phyloP scores from a whole-genome alignment of 805 yeast genomes.

The Zygoascus ofunaensis region DNA sequence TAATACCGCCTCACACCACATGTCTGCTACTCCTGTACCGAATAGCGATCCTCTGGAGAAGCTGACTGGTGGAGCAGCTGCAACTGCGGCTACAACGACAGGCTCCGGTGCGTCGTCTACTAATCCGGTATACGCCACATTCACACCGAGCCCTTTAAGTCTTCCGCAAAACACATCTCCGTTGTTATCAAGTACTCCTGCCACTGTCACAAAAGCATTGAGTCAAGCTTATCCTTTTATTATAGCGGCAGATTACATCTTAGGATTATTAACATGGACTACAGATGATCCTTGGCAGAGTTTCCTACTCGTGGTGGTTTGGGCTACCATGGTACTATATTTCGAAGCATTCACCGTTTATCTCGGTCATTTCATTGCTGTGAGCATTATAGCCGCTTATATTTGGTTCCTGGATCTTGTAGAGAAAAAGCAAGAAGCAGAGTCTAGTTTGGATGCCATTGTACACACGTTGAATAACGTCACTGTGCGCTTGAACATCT shows the following conservation, averaged over 20 bases:
- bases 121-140: constrained; percentile 26
- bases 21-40: constrained; percentile 2
- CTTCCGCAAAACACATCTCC: constrained; percentile 58
- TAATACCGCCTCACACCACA: too few relatives aligned
- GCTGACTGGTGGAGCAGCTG: background rate
- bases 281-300: constrained; percentile 74
- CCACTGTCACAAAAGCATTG: constrained; percentile 76
- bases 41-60: background rate
- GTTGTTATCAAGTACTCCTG: constrained; percentile 79
- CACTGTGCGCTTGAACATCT: constrained; percentile 64
- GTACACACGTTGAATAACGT: constrained; percentile 67
- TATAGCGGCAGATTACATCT: constrained; percentile 55
- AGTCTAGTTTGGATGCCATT: constrained; percentile 82
- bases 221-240: constrained; percentile 80
- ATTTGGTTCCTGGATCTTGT: constrained; percentile 20
- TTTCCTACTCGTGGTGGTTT: constrained; percentile 47
- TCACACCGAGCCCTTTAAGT: constrained; percentile 29
- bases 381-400: constrained; percentile 25
- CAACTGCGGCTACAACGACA: background rate
- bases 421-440: constrained; percentile 41
- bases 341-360: constrained; percentile 71
- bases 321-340: constrained; percentile 56
- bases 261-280: constrained; percentile 85
- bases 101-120: constrained; percentile 9
- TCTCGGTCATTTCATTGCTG: constrained; percentile 70